Evolutionary conservation across 257 asterid species (phyloP), one percentile per base, ranked within the genome.

Genomic region (Catharanthus roseus): DNA sequence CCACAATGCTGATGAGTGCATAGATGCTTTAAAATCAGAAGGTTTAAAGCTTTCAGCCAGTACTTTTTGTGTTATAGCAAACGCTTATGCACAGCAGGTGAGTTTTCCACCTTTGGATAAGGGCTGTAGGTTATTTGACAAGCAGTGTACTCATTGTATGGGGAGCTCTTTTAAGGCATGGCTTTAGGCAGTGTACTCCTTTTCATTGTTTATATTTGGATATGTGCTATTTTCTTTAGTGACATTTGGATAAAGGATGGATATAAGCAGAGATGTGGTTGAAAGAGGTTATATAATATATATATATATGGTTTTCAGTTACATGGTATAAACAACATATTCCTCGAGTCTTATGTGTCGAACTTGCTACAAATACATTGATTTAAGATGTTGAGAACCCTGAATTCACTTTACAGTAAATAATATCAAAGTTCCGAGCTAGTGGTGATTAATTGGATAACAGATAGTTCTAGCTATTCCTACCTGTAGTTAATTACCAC

Each of bases 41-140:
- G 96, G 93, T 56, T 81, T 90, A 51, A 85, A 80, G 79, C 85
- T 90, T 36, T 82, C 95, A 19, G 87, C 91, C 4, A 87, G 85
- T 80, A 67, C 87, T 75, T 93, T 83, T 77, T 88, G 93, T 74
- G 89, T 87, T 79, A 86, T 93, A 72, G 96, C 97, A 67, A 86
- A 93, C 82, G 97, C 97, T 64, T 93, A 86, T 78, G 97, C 98
- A 55, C 96, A 87, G 77, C 92, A 90, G 97, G 98, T 87, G 53
- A 19, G 24, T 23, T 16, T 60, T 34, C 28, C n/a, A n/a, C 47
- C 66, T 61, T 61, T 61, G 66, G 15, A 34, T 21, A 19, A 62
- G 28, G 47, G 26, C 67, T 62, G 9, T 13, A 62, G 47, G 24
- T 60, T 33, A 60, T 60, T 4, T 16, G 5, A 31, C 44, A 33